Conservation (phyloP, 352 stramenopile genomes). For the Globisporangium cederbergense region DNA sequence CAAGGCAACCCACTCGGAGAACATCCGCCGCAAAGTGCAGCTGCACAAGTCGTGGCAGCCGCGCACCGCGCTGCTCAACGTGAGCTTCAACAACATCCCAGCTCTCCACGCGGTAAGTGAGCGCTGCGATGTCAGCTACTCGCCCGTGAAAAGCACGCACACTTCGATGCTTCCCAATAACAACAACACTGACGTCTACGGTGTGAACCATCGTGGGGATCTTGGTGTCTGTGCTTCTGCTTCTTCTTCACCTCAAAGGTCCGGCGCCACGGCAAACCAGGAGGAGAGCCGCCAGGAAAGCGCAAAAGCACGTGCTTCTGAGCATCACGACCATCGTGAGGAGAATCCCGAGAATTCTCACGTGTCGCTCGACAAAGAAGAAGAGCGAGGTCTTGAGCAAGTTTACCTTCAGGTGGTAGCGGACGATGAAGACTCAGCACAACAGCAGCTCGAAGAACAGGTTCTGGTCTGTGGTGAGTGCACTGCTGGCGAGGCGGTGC, state of each 20-base stretch:
- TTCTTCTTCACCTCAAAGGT: slow-evolving; percentile 1
- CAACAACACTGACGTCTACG: slow-evolving; percentile 11
- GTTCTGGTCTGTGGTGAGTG: slow-evolving; percentile 48
- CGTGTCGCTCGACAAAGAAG: background rate
- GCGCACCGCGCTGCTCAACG: slow-evolving; percentile 13
- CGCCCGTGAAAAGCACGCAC: background rate
- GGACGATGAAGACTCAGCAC: background rate
- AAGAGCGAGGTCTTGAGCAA: background rate
- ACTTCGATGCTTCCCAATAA: background rate
- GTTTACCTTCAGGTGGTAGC: background rate
- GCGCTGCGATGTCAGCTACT: background rate
- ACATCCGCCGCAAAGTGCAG: slow-evolving; percentile 51
- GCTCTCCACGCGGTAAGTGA: slow-evolving; percentile 20
- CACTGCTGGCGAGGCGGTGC: slow-evolving; percentile 24
- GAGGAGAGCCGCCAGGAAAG: slow-evolving; percentile 2
- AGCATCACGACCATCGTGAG: background rate
- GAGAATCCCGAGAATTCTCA: too few relatives aligned
- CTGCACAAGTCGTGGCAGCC: slow-evolving; percentile 61
- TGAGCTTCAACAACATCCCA: slow-evolving; percentile 4
- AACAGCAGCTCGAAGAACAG: slow-evolving; percentile 16
- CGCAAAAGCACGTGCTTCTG: slow-evolving; percentile 4
- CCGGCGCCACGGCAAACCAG: background rate
- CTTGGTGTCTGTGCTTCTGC: too few relatives aligned
- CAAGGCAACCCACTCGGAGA: slow-evolving; percentile 32
- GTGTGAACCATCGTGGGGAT: background rate